Base-by-base conservation (phyloP, 768 basidiomycete species). In the Vararia minispora region DNA sequence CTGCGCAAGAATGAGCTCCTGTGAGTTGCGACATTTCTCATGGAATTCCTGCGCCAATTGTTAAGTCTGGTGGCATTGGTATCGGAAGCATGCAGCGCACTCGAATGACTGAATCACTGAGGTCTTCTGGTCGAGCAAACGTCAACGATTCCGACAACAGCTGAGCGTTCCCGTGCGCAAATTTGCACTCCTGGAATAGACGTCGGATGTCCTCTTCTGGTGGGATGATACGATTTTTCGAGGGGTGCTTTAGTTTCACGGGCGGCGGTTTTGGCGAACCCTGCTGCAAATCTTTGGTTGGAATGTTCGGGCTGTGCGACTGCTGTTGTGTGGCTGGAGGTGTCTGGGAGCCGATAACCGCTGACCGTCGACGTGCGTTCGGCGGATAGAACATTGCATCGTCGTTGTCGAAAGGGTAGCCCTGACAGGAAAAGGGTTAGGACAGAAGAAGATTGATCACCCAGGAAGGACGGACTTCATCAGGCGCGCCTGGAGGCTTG, bases 201-300 rank as follows among this genome's bases (percentile, higher is more conserved):
- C 84, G 68, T 10, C 79, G 68, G 35, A 90, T 84, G 49, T 95
- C 87, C 48, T 94, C 89, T 28, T 91, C 86, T 14, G 61, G 72
- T 0, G 88, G 78, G 25, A 91, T 73, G 31, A 76, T 59, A 27
- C 58, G 62, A 35, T 57, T 61, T 30, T 57, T 59, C 12, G 57
- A 53, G 35, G 51, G 50, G 3, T 41, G 46, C 27, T 49, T 52
- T 23, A 52, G 45, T 40, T 46, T 51, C 14, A 36, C 25, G 22
- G 44, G 35, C 24, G 40, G 22, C 22, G 47, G 17, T n/a, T n/a
- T n/a, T n/a, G n/a, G n/a, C n/a, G n/a, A n/a, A n/a, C n/a, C n/a
- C n/a, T n/a, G n/a, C n/a, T n/a, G n/a, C n/a, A n/a, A n/a, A n/a
- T n/a, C n/a, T n/a, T n/a, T n/a, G n/a, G n/a, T n/a, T n/a, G n/a